These are phyloP conservation scores for Dendrobium huoshanense DNA, from an alignment of 106 monocot genomes.

Conservation along the genomic window DNA sequence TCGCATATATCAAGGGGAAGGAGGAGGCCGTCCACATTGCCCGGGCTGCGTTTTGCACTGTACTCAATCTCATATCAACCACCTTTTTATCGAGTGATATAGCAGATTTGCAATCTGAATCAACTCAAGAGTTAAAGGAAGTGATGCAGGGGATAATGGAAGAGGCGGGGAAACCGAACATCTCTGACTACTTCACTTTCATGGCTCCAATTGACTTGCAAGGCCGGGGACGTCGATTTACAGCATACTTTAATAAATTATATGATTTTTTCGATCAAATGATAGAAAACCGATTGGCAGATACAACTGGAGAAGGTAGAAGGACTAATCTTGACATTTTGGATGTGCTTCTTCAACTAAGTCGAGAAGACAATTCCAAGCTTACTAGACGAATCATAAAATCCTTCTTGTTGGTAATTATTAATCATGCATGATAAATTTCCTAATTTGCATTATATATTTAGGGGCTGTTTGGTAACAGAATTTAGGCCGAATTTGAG, in stretches of 20 bases:
- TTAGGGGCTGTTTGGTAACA: no score
- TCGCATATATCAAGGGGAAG: no score
- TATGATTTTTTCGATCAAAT: conserved; percentile 15
- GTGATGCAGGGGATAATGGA: not conserved
- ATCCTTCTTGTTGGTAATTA: not conserved
- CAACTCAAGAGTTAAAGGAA: conserved; percentile 11
- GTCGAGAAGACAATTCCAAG: not conserved
- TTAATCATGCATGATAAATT: not conserved
- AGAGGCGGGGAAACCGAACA: not conserved
- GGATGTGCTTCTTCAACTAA: conserved; percentile 18
- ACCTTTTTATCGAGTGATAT: conserved; percentile 19
- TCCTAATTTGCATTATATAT: not conserved
- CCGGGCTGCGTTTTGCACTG: no score
- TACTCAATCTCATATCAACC: conserved; percentile 10
- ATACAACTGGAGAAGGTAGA: not conserved
- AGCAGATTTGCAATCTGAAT: not conserved
- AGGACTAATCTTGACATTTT: conserved; percentile 16
- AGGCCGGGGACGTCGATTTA: not conserved
- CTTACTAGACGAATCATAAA: not conserved
- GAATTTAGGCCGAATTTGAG: no score
- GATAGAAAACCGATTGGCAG: conserved; percentile 8
- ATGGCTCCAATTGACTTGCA: conserved; percentile 6
- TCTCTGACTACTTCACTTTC: conserved; percentile 12
- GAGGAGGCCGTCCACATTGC: no score
- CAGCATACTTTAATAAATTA: not conserved